These are phyloP conservation scores for Termitomyces eurrhizus DNA, from an alignment of 768 basidiomycete species.

Conservation along the genomic window DNA sequence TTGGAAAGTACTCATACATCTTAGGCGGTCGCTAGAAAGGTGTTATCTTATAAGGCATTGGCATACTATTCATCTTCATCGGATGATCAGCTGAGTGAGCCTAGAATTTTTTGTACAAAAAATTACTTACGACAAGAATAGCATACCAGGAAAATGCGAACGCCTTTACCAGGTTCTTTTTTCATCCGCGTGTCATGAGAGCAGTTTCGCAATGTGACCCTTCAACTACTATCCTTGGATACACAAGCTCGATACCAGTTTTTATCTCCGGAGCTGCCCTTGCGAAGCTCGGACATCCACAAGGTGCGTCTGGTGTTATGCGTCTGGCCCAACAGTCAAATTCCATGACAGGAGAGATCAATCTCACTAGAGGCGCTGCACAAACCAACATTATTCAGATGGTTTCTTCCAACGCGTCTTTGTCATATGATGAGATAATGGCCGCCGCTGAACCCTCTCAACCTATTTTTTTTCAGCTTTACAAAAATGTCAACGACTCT, in stretches of 20 bases:
- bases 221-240: conserved; percentile 72
- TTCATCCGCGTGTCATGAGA: conserved; percentile 78
- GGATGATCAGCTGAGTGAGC: conserved; percentile 79
- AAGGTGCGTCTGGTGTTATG: conserved; percentile 32
- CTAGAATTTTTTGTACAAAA: not conserved
- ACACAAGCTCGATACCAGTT: conserved; percentile 68
- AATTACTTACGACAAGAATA: conserved; percentile 25
- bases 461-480: conserved; percentile 78
- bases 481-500: conserved; percentile 70
- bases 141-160: conserved; percentile 66
- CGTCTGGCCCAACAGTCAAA: conserved; percentile 1
- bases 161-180: conserved; percentile 85
- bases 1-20: not conserved
- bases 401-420: conserved; percentile 76
- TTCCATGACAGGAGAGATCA: conserved; percentile 61
- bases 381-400: conserved; percentile 75
- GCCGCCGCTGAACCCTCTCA: conserved; percentile 51
- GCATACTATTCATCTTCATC: conserved; percentile 86
- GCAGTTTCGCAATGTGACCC: conserved; percentile 60
- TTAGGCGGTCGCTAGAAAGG: conserved; percentile 66
- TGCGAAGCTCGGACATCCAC: conserved; percentile 83
- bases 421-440: conserved; percentile 63
- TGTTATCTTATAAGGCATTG: conserved; percentile 70
- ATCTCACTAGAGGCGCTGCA: conserved; percentile 70
- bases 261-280: conserved; percentile 83